phyloP scores from a whole-genome alignment of 2,329 filamentous ascomycete genomes.

The Botryosphaeria dothidea region DNA sequence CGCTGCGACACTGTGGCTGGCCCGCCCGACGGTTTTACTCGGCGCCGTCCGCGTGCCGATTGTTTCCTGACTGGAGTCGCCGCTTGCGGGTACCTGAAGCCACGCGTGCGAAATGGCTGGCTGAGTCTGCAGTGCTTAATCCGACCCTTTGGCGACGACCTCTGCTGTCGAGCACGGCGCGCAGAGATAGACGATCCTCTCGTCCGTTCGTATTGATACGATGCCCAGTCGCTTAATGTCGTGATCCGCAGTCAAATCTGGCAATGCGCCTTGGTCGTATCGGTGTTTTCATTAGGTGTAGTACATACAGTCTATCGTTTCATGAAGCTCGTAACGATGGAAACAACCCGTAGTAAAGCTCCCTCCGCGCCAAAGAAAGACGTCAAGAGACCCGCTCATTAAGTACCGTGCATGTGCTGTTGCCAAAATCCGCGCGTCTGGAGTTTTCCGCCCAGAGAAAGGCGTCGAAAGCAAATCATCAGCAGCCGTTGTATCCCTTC shows the following conservation, averaged over 20 bases:
- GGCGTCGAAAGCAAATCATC: background rate
- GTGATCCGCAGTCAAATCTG: no score
- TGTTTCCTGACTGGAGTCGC: background rate
- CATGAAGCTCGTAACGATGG: background rate
- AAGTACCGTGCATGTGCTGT: background rate
- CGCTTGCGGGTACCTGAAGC: constrained; percentile 9
- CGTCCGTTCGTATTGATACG: background rate
- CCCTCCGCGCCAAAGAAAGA: background rate
- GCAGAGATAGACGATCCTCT: background rate
- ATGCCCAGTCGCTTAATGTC: no score
- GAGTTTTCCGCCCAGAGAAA: background rate
- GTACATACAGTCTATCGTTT: constrained; percentile 5
- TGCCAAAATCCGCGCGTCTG: background rate
- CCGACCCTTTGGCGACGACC: background rate
- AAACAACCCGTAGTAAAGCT: background rate
- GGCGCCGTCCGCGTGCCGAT: background rate
- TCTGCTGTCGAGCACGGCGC: background rate
- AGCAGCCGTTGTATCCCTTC: constrained; percentile 49
- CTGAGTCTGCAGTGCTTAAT: constrained; percentile 9
- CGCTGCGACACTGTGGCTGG: background rate
- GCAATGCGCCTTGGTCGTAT: background rate
- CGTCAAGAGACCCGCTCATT: constrained; percentile 1
- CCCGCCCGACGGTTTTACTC: background rate
- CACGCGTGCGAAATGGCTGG: constrained; percentile 4
- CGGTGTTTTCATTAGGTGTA: background rate